A percentile compares a stretch with the other conserved stretches of the same genome.
These are phyloP conservation scores for Rhodotorula glutinis DNA, from an alignment of 1,284 basidiomycete genomes.

Conservation along the genomic window DNA sequence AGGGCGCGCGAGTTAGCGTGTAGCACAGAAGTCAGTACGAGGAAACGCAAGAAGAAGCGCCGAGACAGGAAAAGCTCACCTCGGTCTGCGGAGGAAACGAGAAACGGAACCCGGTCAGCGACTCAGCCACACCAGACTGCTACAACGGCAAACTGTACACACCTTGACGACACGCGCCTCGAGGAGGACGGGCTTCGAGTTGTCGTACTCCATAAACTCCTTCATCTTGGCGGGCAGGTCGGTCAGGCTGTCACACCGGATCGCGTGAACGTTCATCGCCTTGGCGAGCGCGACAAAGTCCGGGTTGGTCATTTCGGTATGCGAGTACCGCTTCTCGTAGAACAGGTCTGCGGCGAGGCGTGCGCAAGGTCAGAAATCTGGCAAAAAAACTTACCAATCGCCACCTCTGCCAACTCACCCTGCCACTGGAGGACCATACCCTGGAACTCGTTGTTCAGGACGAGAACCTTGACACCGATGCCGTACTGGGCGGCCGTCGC, in stretches of 20 bases:
- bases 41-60: no score
- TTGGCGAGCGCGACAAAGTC: slow-evolving; percentile 84
- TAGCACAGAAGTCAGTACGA: no score
- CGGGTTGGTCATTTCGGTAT: slow-evolving; percentile 91
- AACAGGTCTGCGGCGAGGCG: slow-evolving; percentile 66
- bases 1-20: no score
- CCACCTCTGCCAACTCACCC: no score
- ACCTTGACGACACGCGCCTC: slow-evolving; percentile 77
- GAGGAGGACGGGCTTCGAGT: slow-evolving; percentile 77
- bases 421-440: slow-evolving; percentile 99
- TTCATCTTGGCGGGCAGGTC: slow-evolving; percentile 94
- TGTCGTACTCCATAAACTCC: slow-evolving; percentile 95
- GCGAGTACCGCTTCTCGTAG: slow-evolving; percentile 90
- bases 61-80: no score
- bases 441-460: slow-evolving; percentile 77
- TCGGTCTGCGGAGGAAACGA: slow-evolving; percentile 46
- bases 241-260: slow-evolving; percentile 65
- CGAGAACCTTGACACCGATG: slow-evolving; percentile 82
- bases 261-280: slow-evolving; percentile 86
- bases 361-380: neutral
- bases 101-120: neutral
- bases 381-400: no score
- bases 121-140: neutral
- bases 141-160: slow-evolving; percentile 1
- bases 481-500: slow-evolving; percentile 84